Conservation (phyloP, 164 flowering plant genomes). For the Houttuynia cordata region DNA sequence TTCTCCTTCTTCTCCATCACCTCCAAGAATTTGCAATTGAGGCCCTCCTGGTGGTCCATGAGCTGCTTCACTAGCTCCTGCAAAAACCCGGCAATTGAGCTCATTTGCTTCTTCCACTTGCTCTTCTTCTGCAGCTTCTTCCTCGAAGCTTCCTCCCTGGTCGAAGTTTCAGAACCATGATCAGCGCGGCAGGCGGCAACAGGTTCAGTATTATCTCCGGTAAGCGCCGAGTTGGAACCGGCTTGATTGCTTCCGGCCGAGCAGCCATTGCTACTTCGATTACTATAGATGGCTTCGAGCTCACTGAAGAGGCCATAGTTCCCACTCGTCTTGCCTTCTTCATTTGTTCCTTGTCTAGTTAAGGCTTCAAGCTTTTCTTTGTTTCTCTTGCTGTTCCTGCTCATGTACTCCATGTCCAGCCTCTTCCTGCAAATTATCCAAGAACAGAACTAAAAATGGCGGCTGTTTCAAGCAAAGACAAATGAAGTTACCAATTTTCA, state of each 20-base stretch:
- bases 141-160: conserved; percentile 17
- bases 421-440: conserved; percentile 15
- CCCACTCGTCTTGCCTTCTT: conserved; percentile 10
- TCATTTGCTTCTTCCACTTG: conserved; percentile 7
- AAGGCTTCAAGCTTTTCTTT: conserved; percentile 4
- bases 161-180: conserved; percentile 19
- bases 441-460: too few species aligned
- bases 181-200: conserved; percentile 4
- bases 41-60: conserved; percentile 11
- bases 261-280: conserved; percentile 4
- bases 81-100: conserved; percentile 8
- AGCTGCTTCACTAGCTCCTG: conserved; percentile 11
- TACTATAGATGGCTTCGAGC: conserved; percentile 28
- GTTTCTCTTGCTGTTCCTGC: conserved; percentile 1
- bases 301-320: conserved; percentile 21
- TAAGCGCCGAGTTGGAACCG: conserved; percentile 14
- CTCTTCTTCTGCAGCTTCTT: conserved; percentile 5
- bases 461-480: too few species aligned
- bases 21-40: conserved; percentile 9
- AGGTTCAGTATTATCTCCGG: conserved; percentile 5
- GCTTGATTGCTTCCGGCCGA: conserved; percentile 14
- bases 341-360: conserved; percentile 1
- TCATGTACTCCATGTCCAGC: conserved; percentile 1
- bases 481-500: too few species aligned
- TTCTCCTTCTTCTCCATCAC: conserved; percentile 10